A percentile compares a stretch with the other conserved stretches of the same genome.
phyloP scores from a whole-genome alignment of 768 basidiomycete species.

The Serendipita sp. region DNA sequence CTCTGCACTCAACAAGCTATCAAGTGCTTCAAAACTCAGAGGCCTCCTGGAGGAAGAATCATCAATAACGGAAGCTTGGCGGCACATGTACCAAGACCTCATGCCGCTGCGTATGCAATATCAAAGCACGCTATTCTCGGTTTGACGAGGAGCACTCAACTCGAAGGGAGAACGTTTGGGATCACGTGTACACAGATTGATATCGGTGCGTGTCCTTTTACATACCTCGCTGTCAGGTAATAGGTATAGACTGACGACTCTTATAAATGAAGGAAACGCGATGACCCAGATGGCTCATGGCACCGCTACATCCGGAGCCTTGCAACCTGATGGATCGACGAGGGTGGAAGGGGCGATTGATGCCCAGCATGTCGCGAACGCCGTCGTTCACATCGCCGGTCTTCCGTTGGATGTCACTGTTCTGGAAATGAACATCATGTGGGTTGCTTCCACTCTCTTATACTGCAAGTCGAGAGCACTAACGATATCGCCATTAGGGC shows the following conservation, averaged over 20 bases:
- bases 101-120: slow-evolving; percentile 48
- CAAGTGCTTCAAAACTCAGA: slow-evolving; percentile 53
- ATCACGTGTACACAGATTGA: slow-evolving; percentile 75
- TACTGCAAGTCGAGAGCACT: background rate
- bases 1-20: slow-evolving; percentile 67
- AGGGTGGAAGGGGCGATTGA: slow-evolving; percentile 51
- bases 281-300: slow-evolving; percentile 40
- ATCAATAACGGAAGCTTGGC: slow-evolving; percentile 79
- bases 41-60: slow-evolving; percentile 64
- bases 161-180: slow-evolving; percentile 58
- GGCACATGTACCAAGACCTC: slow-evolving; percentile 53
- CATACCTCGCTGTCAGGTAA: background rate
- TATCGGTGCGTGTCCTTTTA: slow-evolving; percentile 36
- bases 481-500: slow-evolving; percentile 22
- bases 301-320: slow-evolving; percentile 31
- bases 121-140: slow-evolving; percentile 73
- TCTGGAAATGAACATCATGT: slow-evolving; percentile 63
- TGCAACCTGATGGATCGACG: slow-evolving; percentile 52
- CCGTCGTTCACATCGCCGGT: slow-evolving; percentile 53
- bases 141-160: slow-evolving; percentile 55
- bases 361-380: slow-evolving; percentile 52
- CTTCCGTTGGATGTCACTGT: slow-evolving; percentile 57
- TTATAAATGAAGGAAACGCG: slow-evolving; percentile 42
- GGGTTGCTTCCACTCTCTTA: slow-evolving; percentile 17
- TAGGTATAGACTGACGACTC: background rate